A percentile compares a stretch with the other conserved stretches of the same genome.
These are phyloP conservation scores for Gaeumannomyces sp. DNA, from an alignment of 2,329 filamentous ascomycete genomes.

Conservation along the genomic window DNA sequence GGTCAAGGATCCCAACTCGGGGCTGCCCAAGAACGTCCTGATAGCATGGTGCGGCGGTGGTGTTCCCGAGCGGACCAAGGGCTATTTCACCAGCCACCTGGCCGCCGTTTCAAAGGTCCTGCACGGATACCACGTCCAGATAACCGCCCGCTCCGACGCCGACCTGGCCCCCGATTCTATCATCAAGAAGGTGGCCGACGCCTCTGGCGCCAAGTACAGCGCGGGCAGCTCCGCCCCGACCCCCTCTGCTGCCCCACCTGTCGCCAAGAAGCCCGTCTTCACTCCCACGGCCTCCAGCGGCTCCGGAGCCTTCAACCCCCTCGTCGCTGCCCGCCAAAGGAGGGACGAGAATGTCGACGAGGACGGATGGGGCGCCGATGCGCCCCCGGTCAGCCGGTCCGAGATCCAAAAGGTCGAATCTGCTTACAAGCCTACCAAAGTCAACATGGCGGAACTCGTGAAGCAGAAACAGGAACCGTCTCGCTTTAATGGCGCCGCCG, in stretches of 20 bases:
- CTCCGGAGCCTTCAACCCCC: conserved; percentile 53
- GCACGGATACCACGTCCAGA: conserved; percentile 95
- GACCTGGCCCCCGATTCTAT: conserved; percentile 85
- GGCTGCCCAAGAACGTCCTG: conserved; percentile 83
- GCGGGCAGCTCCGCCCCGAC: conserved; percentile 54
- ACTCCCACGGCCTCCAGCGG: conserved; percentile 60
- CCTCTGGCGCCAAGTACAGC: conserved; percentile 92
- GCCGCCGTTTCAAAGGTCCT: conserved; percentile 85
- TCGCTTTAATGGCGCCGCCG: conserved; percentile 41
- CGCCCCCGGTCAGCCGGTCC: conserved; percentile 79
- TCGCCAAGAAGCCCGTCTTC: conserved; percentile 84
- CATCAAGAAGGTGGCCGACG: conserved; percentile 87
- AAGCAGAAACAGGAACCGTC: conserved; percentile 65
- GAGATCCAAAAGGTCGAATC: conserved; percentile 87
- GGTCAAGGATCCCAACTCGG: conserved; percentile 89
- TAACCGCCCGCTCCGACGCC: conserved; percentile 85
- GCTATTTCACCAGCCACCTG: conserved; percentile 94
- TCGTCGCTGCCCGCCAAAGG: conserved; percentile 59
- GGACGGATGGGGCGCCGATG: conserved; percentile 93
- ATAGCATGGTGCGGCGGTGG: conserved; percentile 97
- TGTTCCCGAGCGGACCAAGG: conserved; percentile 96
- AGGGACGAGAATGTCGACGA: conserved; percentile 58
- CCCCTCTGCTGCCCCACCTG: conserved; percentile 52
- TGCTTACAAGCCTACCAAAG: conserved; percentile 91
- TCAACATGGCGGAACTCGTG: conserved; percentile 82